Conservation (phyloP, 345 rosid genomes). For the Aquilaria sinensis region DNA sequence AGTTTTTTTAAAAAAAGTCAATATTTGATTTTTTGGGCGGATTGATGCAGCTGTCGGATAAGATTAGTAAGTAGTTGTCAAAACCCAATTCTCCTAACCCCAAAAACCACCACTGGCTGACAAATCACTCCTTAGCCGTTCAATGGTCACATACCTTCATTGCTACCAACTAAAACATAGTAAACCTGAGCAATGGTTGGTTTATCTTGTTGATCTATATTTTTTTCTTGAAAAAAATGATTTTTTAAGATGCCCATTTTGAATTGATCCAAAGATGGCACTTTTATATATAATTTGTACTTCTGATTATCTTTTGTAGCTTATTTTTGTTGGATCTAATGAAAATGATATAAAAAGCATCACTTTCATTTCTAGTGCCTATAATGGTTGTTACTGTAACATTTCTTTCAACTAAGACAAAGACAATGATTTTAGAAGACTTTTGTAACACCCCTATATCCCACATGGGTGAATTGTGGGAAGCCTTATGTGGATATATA, state of each 20-base stretch:
- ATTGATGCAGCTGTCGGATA: no score
- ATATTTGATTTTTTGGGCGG: no score
- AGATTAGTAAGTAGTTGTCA: constrained; percentile 41
- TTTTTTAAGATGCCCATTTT: constrained; percentile 11
- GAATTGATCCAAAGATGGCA: constrained; percentile 2
- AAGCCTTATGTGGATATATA: no score
- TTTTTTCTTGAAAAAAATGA: background rate
- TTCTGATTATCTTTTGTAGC: background rate
- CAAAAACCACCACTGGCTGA: constrained; percentile 14
- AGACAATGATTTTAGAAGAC: no score
- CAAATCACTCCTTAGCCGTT: constrained; percentile 44
- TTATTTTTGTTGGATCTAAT: constrained; percentile 2
- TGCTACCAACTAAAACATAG: constrained; percentile 93
- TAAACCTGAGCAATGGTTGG: constrained; percentile 47
- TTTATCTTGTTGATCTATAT: constrained; percentile 20
- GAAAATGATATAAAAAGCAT: background rate
- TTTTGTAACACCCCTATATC: no score
- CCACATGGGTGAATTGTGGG: no score
- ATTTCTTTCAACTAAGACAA: no score
- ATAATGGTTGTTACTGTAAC: no score
- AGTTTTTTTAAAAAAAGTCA: no score
- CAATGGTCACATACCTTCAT: constrained; percentile 85
- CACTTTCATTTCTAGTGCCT: background rate
- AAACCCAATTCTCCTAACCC: constrained; percentile 16
- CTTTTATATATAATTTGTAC: background rate